phyloP scores from a whole-genome alignment of 208 protist genomes.

The Leishmania tarentolae region DNA sequence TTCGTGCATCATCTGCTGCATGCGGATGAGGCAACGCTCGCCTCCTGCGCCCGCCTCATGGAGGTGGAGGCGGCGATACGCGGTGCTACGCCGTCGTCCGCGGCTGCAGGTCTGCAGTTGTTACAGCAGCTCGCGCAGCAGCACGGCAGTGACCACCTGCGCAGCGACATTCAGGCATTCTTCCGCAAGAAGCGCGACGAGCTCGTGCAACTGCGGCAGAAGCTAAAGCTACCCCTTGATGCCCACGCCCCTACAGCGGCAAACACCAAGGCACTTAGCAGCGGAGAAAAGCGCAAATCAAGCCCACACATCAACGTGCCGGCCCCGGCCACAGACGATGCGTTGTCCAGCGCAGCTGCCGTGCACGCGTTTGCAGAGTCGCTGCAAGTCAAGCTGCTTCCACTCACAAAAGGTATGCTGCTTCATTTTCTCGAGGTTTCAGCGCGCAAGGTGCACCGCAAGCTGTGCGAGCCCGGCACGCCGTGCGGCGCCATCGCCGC shows the following conservation, averaged over 20 bases:
- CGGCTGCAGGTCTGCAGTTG: constrained; percentile 8
- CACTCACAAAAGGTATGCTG: constrained; percentile 75
- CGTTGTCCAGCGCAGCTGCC: background rate
- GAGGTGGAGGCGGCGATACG: constrained; percentile 13
- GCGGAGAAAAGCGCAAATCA: constrained; percentile 4
- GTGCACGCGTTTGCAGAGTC: constrained; percentile 39
- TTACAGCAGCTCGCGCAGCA: constrained; percentile 25
- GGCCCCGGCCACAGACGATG: background rate
- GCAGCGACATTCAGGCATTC: constrained; percentile 76
- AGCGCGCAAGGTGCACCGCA: constrained; percentile 82
- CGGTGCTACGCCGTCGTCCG: constrained; percentile 3
- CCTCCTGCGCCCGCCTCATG: constrained; percentile 30
- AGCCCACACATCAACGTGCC: background rate
- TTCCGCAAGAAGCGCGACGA: constrained; percentile 64
- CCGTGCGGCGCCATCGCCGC: constrained; percentile 98
- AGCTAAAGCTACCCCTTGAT: constrained; percentile 50
- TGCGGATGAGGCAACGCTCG: constrained; percentile 34
- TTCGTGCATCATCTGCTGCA: constrained; percentile 52
- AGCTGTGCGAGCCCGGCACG: constrained; percentile 96
- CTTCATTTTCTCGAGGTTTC: constrained; percentile 72
- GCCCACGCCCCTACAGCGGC: constrained; percentile 1
- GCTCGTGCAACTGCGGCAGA: constrained; percentile 52
- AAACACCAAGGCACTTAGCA: background rate
- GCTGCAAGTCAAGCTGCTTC: constrained; percentile 69
- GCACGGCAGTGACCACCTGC: constrained; percentile 67